Base-by-base conservation (phyloP, 2,329 filamentous ascomycete genomes). In the Beauveria sp. region DNA sequence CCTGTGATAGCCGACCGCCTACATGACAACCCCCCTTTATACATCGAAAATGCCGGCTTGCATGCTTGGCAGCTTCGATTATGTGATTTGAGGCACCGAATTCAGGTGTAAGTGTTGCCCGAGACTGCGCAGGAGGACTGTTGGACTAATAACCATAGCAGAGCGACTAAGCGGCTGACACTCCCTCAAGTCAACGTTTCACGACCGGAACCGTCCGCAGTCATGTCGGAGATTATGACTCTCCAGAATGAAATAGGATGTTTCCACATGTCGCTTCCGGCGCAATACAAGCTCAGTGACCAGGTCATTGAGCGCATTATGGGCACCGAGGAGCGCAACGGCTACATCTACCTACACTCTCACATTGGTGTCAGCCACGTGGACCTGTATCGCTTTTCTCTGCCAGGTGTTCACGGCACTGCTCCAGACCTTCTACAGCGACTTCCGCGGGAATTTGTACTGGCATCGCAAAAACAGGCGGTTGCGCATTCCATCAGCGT, bases 381-480 rank as follows among this genome's bases (percentile, higher is more conserved):
- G 14, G 74, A 77, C 38, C 65, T 77, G 7, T 77, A 77, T 61
- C 70, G 75, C 12, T 74, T 76, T 61, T 70, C 72, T 16, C 65
- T 77, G 7, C 75, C 75, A 0, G 72, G 72, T 0, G 67, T 75
- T 1, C 66, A 70, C 16, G 73, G 74, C 26, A 70, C 70, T 0
- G 69, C 69, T 4, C 63, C 69, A 10, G 72, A 74, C 4, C 64
- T 76, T 8, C 65, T 74, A 5, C 68, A 67, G 30, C 71, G 70
- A 60, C 67, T 77, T 2, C 75, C 75, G 1, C 60, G 58, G 3
- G 72, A 74, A 34, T 77, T 77, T 57, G 64, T 76, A 3, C 61
- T 67, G 3, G 70, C 70, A 53, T 75, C 71, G 1, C 73, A 73
- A 58, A 75, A 73, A 53, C 75, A 77, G 56, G 74, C 74, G 1